These are phyloP conservation scores for Sugiyamaella smithiae DNA, from an alignment of 805 yeast genomes.

Conservation along the genomic window DNA sequence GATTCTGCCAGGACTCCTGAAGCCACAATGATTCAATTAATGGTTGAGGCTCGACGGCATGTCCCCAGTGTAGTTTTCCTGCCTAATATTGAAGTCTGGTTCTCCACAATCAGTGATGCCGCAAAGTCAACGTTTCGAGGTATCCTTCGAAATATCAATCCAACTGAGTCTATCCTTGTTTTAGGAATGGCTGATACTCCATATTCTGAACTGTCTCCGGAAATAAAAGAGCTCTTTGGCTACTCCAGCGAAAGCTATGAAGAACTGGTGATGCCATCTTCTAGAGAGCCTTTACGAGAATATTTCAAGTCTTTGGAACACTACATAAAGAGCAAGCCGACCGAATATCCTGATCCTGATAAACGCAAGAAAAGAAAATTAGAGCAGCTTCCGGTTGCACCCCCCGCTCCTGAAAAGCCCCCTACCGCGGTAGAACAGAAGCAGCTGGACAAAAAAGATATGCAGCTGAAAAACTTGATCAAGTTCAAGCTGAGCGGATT, in stretches of 20 bases:
- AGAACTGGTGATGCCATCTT: conserved; percentile 43
- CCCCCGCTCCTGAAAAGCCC: conserved; percentile 35
- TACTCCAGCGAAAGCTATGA: conserved; percentile 49
- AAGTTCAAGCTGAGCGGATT: conserved; percentile 83
- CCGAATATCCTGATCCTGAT: conserved; percentile 62
- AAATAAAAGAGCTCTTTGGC: conserved; percentile 57
- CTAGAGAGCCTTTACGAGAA: conserved; percentile 44
- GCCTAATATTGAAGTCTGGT: conserved; percentile 81
- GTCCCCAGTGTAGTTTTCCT: conserved; percentile 82
- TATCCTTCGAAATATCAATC: conserved; percentile 61
- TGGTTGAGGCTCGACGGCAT: conserved; percentile 84
- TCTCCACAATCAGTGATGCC: conserved; percentile 59
- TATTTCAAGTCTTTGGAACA: conserved; percentile 56
- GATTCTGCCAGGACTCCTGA: conserved; percentile 83
- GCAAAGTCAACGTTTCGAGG: conserved; percentile 72
- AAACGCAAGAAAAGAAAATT: conserved; percentile 42
- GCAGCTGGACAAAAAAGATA: conserved; percentile 58
- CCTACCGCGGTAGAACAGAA: conserved; percentile 46
- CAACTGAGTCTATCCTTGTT: conserved; percentile 70
- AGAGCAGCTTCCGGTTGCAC: conserved; percentile 40
- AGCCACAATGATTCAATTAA: conserved; percentile 74
- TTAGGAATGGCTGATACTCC: conserved; percentile 65
- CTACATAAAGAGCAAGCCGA: conserved; percentile 65
- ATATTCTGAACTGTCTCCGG: conserved; percentile 42
- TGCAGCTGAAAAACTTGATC: conserved; percentile 76